A percentile compares a stretch with the other conserved stretches of the same genome.
Evolutionary conservation across 352 stramenopile species (phyloP).

Genomic region (Pythium rhizo-oryzae): DNA sequence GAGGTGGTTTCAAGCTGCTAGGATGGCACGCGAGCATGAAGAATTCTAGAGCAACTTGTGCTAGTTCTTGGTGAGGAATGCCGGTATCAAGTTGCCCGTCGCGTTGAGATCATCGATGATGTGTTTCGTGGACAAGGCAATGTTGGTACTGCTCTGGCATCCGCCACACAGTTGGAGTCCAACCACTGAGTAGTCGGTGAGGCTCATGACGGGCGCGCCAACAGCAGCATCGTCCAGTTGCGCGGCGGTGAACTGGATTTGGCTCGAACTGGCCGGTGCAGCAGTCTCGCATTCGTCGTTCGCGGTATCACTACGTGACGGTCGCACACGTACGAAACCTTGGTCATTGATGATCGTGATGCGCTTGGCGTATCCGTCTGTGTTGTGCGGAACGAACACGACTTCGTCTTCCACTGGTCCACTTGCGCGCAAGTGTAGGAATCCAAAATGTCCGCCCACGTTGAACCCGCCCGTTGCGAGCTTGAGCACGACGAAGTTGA

Average conservation of each 20-base stretch:
- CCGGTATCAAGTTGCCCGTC: not conserved
- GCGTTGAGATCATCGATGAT: conserved; percentile 25
- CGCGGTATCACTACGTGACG: not conserved
- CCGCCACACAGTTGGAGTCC: conserved; percentile 28
- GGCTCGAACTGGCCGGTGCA: not conserved
- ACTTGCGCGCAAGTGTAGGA: conserved; percentile 3
- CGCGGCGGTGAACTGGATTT: not conserved
- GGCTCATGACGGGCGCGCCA: conserved; percentile 31
- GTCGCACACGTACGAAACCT: not conserved
- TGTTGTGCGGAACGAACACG: conserved; percentile 10
- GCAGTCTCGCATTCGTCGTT: not conserved
- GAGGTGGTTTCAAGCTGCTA: not conserved
- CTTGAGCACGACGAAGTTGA: conserved; percentile 13
- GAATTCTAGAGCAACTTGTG: too few species aligned
- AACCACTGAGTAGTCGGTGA: conserved; percentile 22
- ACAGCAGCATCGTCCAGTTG: conserved; percentile 14
- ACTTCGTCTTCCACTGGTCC: not conserved
- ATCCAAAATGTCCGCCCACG: conserved; percentile 2
- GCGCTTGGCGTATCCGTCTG: not conserved
- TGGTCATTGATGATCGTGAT: conserved; percentile 14
- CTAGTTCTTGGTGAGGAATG: conserved; percentile 5
- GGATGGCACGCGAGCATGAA: too few species aligned
- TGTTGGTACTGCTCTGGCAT: conserved; percentile 20
- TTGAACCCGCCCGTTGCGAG: conserved; percentile 8
- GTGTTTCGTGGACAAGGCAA: conserved; percentile 5